Evolutionary conservation across 495 filamentous ascomycete genomes (phyloP).

Genomic region (Aspergillus nanangensis): DNA sequence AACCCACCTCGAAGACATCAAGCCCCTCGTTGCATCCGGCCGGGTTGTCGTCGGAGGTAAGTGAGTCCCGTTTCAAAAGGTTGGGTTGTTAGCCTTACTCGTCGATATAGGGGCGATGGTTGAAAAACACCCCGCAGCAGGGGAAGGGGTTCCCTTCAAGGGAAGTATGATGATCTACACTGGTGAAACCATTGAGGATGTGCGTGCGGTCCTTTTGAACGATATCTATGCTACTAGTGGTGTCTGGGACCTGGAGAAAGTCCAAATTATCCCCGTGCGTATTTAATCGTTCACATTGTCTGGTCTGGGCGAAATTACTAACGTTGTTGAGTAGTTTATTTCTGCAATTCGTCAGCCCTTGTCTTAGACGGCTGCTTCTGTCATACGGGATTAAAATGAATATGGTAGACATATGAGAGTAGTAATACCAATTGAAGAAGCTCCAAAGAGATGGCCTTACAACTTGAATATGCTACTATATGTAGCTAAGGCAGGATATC

Average conservation of each 20-base stretch:
- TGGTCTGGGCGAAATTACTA: background rate
- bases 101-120: constrained; percentile 55
- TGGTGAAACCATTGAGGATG: constrained; percentile 63
- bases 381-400: too few species aligned
- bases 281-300: background rate
- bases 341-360: background rate
- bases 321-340: background rate
- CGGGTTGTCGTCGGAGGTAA: constrained; percentile 21
- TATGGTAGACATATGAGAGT: too few species aligned
- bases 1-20: constrained; percentile 14
- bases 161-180: constrained; percentile 60
- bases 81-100: background rate
- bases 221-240: constrained; percentile 63
- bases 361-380: too few species aligned
- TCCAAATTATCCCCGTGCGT: constrained; percentile 38
- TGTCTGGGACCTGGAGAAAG: constrained; percentile 79
- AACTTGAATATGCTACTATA: too few species aligned
- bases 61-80: background rate
- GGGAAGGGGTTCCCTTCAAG: constrained; percentile 53
- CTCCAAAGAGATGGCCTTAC: too few species aligned
- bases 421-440: too few species aligned
- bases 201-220: constrained; percentile 54
- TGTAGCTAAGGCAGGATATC: too few species aligned
- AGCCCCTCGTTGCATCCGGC: constrained; percentile 17
- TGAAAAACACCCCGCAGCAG: constrained; percentile 48